Evolutionary conservation across 805 yeast species (phyloP), one percentile per base, ranked within the genome.

Genomic region (Kockiozyma suomiensis): DNA sequence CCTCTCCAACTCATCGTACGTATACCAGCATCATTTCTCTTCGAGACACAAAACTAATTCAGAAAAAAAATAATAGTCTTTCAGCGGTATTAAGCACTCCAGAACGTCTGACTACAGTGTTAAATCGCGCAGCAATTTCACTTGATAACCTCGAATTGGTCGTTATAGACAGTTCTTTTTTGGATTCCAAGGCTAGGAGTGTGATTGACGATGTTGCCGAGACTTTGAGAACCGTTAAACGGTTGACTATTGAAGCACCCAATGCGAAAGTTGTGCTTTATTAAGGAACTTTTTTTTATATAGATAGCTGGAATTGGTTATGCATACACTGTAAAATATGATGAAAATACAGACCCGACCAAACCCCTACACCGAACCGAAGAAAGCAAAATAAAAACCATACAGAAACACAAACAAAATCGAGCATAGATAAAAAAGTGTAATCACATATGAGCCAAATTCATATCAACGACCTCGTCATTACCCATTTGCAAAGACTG

Each of bases 131-230:
- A 8, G 33, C 46, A 19, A 17, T 62, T 17, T 52, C 45, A 2
- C 25, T 59, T 19, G 43, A 40, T 6, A 49, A 49, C 28, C 53
- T 62, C 19, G 53, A 49, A 21, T 13, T 25, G n/a, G 45, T 62
- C n/a, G 38, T 62, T 28, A 21, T 62, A 26, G 66, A 62, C 33
- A 26, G 54, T 25, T 40, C 66, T n/a, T 53, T 33, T 41, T 40
- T 62, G 43, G 66, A 62, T 35, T 21, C 59, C 28, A 62, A 62
- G 37, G 45, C 41, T 45, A 42, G 64, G 10, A 56, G 47, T 28
- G 66, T 59, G 23, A 37, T 62, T 7, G 64, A 62, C 35, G 66
- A 60, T 41, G 62, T 59, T 21, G 62, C 57, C 6, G 66, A 62
- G 53, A 62, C 64, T 8, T 35, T 62, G 13, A 32, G 35, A 32